A percentile compares a stretch with the other conserved stretches of the same genome.
Conservation (phyloP, 768 basidiomycete genomes). For the Suillus bovinus region DNA sequence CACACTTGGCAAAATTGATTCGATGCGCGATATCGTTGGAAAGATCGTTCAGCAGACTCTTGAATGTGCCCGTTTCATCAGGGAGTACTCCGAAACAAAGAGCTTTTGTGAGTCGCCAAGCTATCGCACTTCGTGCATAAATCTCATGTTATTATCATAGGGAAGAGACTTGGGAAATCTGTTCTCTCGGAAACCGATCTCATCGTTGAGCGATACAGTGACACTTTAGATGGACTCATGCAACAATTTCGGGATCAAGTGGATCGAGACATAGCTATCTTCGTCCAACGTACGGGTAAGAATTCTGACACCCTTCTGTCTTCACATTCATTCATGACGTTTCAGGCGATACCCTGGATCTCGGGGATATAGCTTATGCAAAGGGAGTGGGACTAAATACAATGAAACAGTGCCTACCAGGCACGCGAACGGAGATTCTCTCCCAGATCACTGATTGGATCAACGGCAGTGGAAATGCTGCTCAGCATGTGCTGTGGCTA, state of each 20-base stretch:
- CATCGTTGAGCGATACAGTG: not conserved
- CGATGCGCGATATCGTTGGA: not conserved
- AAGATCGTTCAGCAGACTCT: conserved; percentile 20
- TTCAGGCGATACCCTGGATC: not conserved
- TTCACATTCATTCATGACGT: not conserved
- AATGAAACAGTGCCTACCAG: conserved; percentile 14
- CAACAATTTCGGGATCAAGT: not conserved
- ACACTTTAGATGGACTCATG: not conserved
- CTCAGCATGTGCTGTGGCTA: conserved; percentile 14
- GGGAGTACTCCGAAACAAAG: conserved; percentile 24
- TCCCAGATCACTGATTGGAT: conserved; percentile 20
- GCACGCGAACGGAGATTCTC: conserved; percentile 15
- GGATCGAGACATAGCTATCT: not conserved
- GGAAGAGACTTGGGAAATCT: not conserved
- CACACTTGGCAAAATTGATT: not conserved
- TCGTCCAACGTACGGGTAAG: not conserved
- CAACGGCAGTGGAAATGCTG: not conserved
- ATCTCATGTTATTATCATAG: not conserved
- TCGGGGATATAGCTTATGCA: conserved; percentile 3
- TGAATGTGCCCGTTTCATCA: conserved; percentile 31
- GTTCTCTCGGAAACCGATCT: not conserved
- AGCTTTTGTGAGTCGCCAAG: conserved; percentile 16
- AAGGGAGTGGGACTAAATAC: not conserved
- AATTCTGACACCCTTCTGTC: not conserved
- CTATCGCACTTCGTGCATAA: not conserved